A percentile compares a stretch with the other conserved stretches of the same genome.
Evolutionary conservation across 2,329 filamentous ascomycete genomes (phyloP).

Genomic region (Sclerotinia nivalis): DNA sequence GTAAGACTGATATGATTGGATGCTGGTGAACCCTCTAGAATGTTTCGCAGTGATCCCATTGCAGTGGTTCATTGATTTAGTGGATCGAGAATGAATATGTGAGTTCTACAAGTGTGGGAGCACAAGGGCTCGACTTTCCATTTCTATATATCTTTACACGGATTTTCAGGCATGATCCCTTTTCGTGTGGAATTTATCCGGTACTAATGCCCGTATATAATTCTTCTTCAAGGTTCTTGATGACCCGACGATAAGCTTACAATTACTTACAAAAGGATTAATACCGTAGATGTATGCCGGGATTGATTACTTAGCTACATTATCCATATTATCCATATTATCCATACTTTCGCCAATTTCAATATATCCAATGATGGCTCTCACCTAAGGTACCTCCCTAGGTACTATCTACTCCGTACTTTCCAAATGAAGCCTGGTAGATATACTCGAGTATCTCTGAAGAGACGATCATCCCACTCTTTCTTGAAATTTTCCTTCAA

Average conservation of each 20-base stretch:
- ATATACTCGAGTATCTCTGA: too few species aligned
- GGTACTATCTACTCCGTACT: background rate
- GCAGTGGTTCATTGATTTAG: constrained; percentile 11
- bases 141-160: background rate
- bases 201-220: background rate
- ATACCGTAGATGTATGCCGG: background rate
- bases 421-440: background rate
- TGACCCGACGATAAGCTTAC: background rate
- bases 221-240: background rate
- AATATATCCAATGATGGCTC: background rate
- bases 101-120: background rate
- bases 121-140: constrained; percentile 7
- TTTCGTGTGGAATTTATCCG: constrained; percentile 5
- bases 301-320: background rate
- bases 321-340: background rate
- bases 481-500: too few species aligned
- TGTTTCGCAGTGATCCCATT: constrained; percentile 17
- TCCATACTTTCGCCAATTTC: background rate
- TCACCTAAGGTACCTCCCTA: background rate
- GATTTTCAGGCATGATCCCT: background rate
- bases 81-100: constrained; percentile 1
- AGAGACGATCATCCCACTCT: background rate
- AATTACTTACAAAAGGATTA: background rate
- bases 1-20: constrained; percentile 14
- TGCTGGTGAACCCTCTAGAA: constrained; percentile 14